Evolutionary conservation across 495 filamentous ascomycete genomes (phyloP), one percentile per base, ranked within the genome.

Genomic region (Hypoxylon trugodes): DNA sequence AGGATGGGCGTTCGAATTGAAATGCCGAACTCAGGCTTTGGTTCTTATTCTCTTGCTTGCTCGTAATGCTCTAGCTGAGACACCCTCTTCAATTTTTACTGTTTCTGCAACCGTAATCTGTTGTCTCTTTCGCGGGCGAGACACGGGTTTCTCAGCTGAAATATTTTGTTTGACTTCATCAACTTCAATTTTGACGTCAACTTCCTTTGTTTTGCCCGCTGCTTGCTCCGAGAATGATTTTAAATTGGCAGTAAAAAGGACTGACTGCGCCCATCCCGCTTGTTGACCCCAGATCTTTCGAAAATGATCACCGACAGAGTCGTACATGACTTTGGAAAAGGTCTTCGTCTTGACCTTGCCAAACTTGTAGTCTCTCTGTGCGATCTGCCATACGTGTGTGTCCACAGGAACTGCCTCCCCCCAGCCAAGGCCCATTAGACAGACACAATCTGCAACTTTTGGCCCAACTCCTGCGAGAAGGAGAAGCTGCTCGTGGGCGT

Each of bases 371-470:
- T 98, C 96, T 40, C 95, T 81, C 70, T 94, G 91, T 0, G 95
- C 95, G 60, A 99, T 97, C 77, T 99, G 93, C 93, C 93, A 96
- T 25, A 98, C 94, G 81, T 99, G 95, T 2, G 95, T 99, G 76
- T 99, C 95, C 24, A 99, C 89, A 1, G 95, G 95, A 1, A 99
- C 92, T 4, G 92, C 86, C 73, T 97, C 95, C 5, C 89, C 87
- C 92, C 96, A 98, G n/a, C 94, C 94, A 4, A 99, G 78, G 9
- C 95, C 96, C 92, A 99, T 96, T 32, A 99, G 75, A 73, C 90
- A 96, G 4, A 98, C 92, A 71, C 95, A 99, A 72, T 99, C 95
- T 3, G 96, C 88, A 4, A 99, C 95, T 72, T 99, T 99, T 0
- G 95, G 95, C 0, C 95, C 95, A 6, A 98, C 96, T 1, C 95